Evolutionary conservation across 2,329 filamentous ascomycete species (phyloP), one percentile per base, ranked within the genome.

Genomic region (Fusarium piperis): DNA sequence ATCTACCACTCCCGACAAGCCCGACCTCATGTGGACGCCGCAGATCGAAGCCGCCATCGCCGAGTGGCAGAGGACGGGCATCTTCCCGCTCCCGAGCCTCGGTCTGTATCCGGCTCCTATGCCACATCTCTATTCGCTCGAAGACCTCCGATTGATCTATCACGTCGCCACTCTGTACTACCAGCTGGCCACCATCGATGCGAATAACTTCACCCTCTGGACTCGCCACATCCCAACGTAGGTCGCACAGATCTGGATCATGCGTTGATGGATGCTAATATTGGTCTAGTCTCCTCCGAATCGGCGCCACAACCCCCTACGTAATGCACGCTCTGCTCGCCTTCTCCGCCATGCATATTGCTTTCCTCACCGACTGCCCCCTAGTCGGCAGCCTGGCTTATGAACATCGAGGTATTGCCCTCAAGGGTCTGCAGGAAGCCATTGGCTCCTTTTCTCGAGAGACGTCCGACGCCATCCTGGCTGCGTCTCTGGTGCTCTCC

Each of bases 311-410:
- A 18, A 91, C 95, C 79, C 87, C 91, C 60, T 98, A 96, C 83
- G 95, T 98, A 74, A 97, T 98, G 94, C 93, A 97, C 81, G 92
- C 95, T 15, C 87, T 98, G 75, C 88, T 98, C 60, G 94, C 94
- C 7, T 93, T 98, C 77, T 97, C 96, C n/a, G 95, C 96, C 60
- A 95, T 94, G 78, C 95, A 98, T 82, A 89, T 99, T 71, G 93
- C 94, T 52, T 97, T 93, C 88, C 88, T 97, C 76, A 96, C 94
- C 59, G 91, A 93, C 77, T 97, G 94, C 76, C 90, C 91, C 38
- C 90, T 96, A 73, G 95, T 95, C 28, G 92, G 93, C 72, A 94
- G 95, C 83, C 90, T 98, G 82, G 93, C 94, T 20, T 96, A 95
- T 78, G 93, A 97, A 79, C 94, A 98, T 81, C 92, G 93, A 63